These are phyloP conservation scores for Flueggea neowawraea DNA, from an alignment of 441 rosid species.

Conservation along the genomic window DNA sequence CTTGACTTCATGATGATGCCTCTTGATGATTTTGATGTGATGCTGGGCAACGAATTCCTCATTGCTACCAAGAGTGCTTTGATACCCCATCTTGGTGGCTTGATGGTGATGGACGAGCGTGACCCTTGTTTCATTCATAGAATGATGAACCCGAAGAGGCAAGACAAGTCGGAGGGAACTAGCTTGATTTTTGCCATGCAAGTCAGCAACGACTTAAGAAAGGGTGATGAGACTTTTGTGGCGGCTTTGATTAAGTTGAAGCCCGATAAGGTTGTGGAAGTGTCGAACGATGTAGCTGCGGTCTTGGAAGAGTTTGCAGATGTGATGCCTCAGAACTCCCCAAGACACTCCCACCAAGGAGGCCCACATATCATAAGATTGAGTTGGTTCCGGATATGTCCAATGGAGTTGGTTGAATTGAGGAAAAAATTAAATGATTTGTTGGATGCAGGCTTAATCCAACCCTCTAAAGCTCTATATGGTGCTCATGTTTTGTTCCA, in stretches of 20 bases:
- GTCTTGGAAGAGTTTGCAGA: neutral
- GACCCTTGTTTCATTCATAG: too few species aligned
- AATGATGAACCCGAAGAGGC: too few species aligned
- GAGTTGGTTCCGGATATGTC: neutral
- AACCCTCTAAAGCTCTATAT: neutral
- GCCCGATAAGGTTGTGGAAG: neutral
- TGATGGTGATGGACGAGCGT: too few species aligned
- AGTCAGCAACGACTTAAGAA: neutral
- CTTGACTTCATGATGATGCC: too few species aligned
- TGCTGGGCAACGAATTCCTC: too few species aligned
- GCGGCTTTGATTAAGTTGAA: neutral
- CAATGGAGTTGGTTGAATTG: rapidly evolving
- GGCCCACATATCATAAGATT: neutral
- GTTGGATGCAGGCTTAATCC: rapidly evolving
- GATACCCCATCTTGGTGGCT: too few species aligned
- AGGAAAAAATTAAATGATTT: neutral
- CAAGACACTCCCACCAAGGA: neutral
- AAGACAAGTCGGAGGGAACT: too few species aligned
- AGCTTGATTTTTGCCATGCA: neutral
- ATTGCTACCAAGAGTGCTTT: too few species aligned
- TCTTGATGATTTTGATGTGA: too few species aligned
- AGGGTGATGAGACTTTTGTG: neutral
- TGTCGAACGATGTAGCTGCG: neutral
- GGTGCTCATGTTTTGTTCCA: neutral
- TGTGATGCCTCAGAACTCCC: neutral